A percentile compares a stretch with the other conserved stretches of the same genome.
Evolutionary conservation across 495 filamentous ascomycete species (phyloP).

Genomic region (Baudoinia panamericana): DNA sequence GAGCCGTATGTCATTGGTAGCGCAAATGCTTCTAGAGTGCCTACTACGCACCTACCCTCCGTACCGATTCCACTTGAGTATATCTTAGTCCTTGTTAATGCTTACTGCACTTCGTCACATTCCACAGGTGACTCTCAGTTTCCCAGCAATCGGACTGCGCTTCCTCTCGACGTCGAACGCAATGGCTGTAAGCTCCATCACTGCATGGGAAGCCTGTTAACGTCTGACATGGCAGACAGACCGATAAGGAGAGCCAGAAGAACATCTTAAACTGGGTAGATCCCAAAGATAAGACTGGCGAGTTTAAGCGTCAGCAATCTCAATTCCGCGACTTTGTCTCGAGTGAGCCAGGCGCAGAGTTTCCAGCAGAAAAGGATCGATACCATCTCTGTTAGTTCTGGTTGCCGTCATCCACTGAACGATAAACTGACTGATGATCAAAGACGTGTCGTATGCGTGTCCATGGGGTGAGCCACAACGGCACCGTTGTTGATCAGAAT

Average conservation of each 20-base stretch:
- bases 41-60: too few relatives aligned
- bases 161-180: too few relatives aligned
- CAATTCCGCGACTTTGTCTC: slow-evolving; percentile 34
- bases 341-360: slow-evolving; percentile 44
- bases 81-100: too few relatives aligned
- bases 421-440: not conserved
- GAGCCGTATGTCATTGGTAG: too few relatives aligned
- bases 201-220: too few relatives aligned
- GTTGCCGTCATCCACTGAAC: not conserved
- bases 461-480: slow-evolving; percentile 43
- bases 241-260: slow-evolving; percentile 18
- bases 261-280: slow-evolving; percentile 73
- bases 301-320: slow-evolving; percentile 59
- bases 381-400: slow-evolving; percentile 44
- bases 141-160: too few relatives aligned
- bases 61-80: too few relatives aligned
- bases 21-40: too few relatives aligned
- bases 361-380: slow-evolving; percentile 52
- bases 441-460: slow-evolving; percentile 56
- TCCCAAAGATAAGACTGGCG: slow-evolving; percentile 59
- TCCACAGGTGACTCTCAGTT: too few relatives aligned
- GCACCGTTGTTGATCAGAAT: not conserved
- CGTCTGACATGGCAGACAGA: too few relatives aligned
- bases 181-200: too few relatives aligned
- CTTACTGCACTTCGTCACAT: too few relatives aligned